These are phyloP conservation scores for Globisporangium radiosum DNA, from an alignment of 352 stramenopile genomes.

Conservation along the genomic window DNA sequence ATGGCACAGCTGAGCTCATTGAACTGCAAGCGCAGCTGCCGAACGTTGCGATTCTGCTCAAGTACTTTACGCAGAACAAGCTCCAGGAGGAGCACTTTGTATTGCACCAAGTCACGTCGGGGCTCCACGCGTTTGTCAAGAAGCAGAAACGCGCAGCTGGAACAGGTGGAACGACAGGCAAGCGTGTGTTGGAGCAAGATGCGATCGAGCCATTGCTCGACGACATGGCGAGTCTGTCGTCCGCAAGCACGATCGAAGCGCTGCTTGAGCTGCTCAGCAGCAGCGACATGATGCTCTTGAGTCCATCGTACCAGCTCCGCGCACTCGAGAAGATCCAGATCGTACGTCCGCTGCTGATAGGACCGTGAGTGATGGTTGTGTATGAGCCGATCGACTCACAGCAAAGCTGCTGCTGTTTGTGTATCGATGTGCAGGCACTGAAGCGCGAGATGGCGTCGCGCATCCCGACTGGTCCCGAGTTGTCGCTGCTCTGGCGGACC, in stretches of 20 bases:
- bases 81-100: slow-evolving; percentile 84
- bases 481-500: slow-evolving; percentile 59
- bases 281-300: slow-evolving; percentile 50
- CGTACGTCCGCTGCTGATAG: slow-evolving; percentile 20
- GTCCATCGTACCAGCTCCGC: slow-evolving; percentile 52
- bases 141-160: slow-evolving; percentile 16
- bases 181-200: slow-evolving; percentile 39
- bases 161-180: slow-evolving; percentile 15
- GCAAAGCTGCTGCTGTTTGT: not conserved
- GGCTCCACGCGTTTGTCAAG: slow-evolving; percentile 66
- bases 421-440: slow-evolving; percentile 25
- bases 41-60: slow-evolving; percentile 61
- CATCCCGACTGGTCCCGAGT: slow-evolving; percentile 45
- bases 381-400: not conserved
- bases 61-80: slow-evolving; percentile 84
- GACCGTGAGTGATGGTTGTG: no score
- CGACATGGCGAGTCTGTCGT: slow-evolving; percentile 58
- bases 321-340: slow-evolving; percentile 53
- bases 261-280: slow-evolving; percentile 68
- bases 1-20: slow-evolving; percentile 39
- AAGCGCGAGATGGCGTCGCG: slow-evolving; percentile 51
- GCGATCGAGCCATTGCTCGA: slow-evolving; percentile 44
- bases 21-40: slow-evolving; percentile 47
- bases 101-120: slow-evolving; percentile 70
- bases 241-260: slow-evolving; percentile 54